These are phyloP conservation scores for Candida neerlandica DNA, from an alignment of 1,139 yeast genomes.

Conservation along the genomic window DNA sequence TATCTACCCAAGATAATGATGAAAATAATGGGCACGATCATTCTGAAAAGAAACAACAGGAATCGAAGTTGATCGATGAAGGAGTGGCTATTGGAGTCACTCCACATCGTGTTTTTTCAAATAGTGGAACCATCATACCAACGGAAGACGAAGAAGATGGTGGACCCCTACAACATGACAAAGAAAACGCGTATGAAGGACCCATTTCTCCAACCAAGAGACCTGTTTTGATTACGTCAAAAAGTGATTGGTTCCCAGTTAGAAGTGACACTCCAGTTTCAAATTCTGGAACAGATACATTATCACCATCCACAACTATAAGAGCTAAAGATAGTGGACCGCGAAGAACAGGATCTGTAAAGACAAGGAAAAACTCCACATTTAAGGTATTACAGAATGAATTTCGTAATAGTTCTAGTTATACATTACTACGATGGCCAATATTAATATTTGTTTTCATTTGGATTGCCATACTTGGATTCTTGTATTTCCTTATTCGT, in stretches of 20 bases:
- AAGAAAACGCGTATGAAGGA: neutral
- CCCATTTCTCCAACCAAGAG: slow-evolving; percentile 10
- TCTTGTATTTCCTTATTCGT: slow-evolving; percentile 55
- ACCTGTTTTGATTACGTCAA: slow-evolving; percentile 52
- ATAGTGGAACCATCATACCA: neutral
- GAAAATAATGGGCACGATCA: slow-evolving; percentile 7
- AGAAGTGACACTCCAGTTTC: slow-evolving; percentile 21
- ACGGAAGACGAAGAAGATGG: neutral
- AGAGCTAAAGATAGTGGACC: too few species aligned
- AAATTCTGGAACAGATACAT: too few species aligned
- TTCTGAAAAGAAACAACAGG: neutral
- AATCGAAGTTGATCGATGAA: neutral
- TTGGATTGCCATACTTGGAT: slow-evolving; percentile 57
- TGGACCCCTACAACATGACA: neutral
- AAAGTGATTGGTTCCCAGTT: slow-evolving; percentile 72
- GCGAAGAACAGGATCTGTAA: neutral
- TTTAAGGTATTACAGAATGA: slow-evolving; percentile 36
- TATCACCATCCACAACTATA: neutral
- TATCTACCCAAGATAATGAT: neutral
- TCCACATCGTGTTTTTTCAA: neutral
- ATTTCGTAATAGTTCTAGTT: slow-evolving; percentile 51
- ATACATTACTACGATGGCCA: slow-evolving; percentile 67
- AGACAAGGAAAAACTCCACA: slow-evolving; percentile 14
- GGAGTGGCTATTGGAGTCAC: neutral
- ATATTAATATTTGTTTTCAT: slow-evolving; percentile 49